These are phyloP conservation scores for Phaffia tasmanica DNA, from an alignment of 768 basidiomycete genomes.

Conservation along the genomic window DNA sequence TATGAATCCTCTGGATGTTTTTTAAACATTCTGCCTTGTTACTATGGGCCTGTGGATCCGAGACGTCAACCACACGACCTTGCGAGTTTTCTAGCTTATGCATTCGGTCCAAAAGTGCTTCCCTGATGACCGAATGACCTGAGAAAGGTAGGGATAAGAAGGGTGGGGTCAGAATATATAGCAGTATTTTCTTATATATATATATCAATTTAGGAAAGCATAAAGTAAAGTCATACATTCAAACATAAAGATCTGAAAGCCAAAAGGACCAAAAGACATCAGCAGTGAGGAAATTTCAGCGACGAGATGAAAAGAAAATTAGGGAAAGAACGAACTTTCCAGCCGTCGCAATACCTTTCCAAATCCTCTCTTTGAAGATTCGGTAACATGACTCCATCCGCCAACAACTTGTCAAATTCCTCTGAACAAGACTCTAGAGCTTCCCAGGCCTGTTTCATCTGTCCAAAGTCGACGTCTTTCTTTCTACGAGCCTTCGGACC, in stretches of 20 bases:
- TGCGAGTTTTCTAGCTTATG: constrained; percentile 24
- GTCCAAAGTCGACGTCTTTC: constrained; percentile 51
- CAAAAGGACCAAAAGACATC: constrained; percentile 23
- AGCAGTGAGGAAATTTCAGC: too few relatives aligned
- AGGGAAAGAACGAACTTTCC: constrained; percentile 46
- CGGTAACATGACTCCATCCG: constrained; percentile 31
- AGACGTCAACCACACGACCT: constrained; percentile 23
- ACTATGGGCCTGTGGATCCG: too few relatives aligned
- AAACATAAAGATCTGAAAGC: constrained; percentile 68
- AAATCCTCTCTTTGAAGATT: constrained; percentile 46
- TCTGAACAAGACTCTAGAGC: constrained; percentile 71
- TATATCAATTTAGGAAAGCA: too few relatives aligned
- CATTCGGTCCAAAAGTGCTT: constrained; percentile 59
- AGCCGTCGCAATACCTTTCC: constrained; percentile 63
- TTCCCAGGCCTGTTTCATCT: constrained; percentile 72
- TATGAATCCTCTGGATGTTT: too few relatives aligned
- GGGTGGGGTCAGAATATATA: too few relatives aligned
- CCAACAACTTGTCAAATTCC: constrained; percentile 57
- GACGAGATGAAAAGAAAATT: constrained; percentile 15
- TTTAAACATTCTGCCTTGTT: too few relatives aligned
- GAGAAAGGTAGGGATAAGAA: constrained; percentile 24
- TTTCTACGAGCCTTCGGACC: constrained; percentile 59
- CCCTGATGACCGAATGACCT: constrained; percentile 63
- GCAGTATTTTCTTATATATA: too few relatives aligned
- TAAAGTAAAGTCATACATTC: constrained; percentile 59